Base-by-base conservation (phyloP, 192 early-diverging fungal species). In the Gaertneriomyces sp. region DNA sequence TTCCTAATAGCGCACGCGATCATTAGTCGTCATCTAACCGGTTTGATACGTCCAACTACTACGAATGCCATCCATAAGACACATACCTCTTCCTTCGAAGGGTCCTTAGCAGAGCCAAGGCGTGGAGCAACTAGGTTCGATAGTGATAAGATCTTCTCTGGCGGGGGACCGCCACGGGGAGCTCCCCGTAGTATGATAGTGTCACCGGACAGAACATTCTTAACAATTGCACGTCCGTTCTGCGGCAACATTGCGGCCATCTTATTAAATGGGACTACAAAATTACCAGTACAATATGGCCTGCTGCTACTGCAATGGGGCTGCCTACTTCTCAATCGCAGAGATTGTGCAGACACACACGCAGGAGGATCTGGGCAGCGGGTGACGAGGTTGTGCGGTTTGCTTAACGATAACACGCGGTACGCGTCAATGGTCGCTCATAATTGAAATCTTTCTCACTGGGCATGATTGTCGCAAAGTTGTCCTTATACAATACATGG, bases 131-230 rank as follows among this genome's bases (percentile, higher is more conserved):
- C 74, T 51, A 95, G 82, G 73, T 88, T 88, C 47, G 88, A 81
- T 10, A 97, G 81, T 41, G 88, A 89, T 11, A 99, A 71, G n/a
- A 88, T 79, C 49, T 87, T 84, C 71, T 95, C 95, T 0, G 90
- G 81, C 44, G 95, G 92, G 25, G 95, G 93, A 19, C 89, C 90
- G 59, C 84, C 85, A 33, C 80, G 77, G 39, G 90, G 90, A 52
- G 83, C 88, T 44, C 92, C 93, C 45, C 90, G 86, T 20, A 99
- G 82, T 54, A 96, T 83, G 44, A 99, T 80, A 56, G 90, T 90
- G 82, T 98, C 94, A 56, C 94, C 95, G 8, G 92, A 94, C 54
- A 98, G 79, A 16, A 93, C 90, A 41, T 79, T 88, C 74, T 98
- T 98, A 68, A 95, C 90, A 6, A 86, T 74, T 59, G 90, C 94